Percentiles rank a stretch among this genome's conserved stretches.
Conservation (phyloP, 495 filamentous ascomycete species). For the Xylaria telfairii region DNA sequence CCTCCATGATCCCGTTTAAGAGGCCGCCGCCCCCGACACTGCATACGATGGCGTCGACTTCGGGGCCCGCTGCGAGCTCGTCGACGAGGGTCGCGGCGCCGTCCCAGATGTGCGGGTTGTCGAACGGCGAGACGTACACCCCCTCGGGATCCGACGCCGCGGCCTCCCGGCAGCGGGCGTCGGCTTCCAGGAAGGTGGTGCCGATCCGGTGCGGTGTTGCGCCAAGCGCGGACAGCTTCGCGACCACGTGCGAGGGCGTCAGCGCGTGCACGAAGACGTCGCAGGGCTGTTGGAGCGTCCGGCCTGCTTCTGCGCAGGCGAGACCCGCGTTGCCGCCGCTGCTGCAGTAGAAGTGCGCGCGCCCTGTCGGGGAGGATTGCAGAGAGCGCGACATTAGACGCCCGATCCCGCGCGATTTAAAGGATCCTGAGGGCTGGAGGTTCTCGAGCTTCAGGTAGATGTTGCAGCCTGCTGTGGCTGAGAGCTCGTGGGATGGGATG, state of each 20-base stretch:
- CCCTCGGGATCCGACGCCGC: constrained; percentile 61
- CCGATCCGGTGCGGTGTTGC: constrained; percentile 74
- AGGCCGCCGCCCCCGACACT: constrained; percentile 90
- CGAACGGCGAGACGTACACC: constrained; percentile 92
- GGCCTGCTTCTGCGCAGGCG: constrained; percentile 82
- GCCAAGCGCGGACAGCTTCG: constrained; percentile 72
- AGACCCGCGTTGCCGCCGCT: constrained; percentile 92
- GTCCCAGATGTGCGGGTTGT: constrained; percentile 84
- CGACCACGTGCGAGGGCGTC: constrained; percentile 73
- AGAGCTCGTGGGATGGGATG: constrained; percentile 70
- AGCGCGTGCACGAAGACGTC: constrained; percentile 81
- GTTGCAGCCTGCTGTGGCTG: constrained; percentile 72
- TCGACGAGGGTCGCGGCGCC: constrained; percentile 76
- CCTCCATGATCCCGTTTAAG: constrained; percentile 78
- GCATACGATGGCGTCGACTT: constrained; percentile 73
- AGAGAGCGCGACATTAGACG: constrained; percentile 71
- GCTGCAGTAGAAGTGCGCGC: constrained; percentile 83
- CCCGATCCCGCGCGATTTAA: constrained; percentile 93
- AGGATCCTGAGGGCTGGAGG: constrained; percentile 90
- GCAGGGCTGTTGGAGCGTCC: constrained; percentile 67
- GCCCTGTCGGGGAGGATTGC: constrained; percentile 31
- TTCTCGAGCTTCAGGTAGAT: constrained; percentile 95
- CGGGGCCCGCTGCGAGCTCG: constrained; percentile 67
- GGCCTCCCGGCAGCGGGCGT: constrained; percentile 68
- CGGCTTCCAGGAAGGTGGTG: constrained; percentile 76